A percentile compares a stretch with the other conserved stretches of the same genome.
Evolutionary conservation across 164 flowering plant genomes (phyloP).

Genomic region (Nymphaea colorata): DNA sequence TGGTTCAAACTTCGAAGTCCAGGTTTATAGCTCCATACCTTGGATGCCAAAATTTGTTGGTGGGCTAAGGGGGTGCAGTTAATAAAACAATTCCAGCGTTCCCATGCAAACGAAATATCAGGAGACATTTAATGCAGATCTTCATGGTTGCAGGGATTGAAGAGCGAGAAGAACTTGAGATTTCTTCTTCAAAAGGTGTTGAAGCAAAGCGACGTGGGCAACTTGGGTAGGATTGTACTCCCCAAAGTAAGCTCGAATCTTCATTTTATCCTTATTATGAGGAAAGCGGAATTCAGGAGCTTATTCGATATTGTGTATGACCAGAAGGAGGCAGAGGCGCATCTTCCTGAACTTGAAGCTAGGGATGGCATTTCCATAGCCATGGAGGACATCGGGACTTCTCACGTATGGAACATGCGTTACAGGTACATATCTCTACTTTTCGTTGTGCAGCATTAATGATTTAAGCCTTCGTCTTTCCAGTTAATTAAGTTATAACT

Average conservation of each 20-base stretch:
- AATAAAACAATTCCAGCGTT: too few species aligned
- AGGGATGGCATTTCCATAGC: conserved; percentile 45
- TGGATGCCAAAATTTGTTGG: too few species aligned
- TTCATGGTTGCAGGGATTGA: conserved; percentile 34
- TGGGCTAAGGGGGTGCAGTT: too few species aligned
- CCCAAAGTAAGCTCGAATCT: conserved; percentile 37
- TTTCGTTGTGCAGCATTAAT: neutral
- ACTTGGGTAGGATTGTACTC: conserved; percentile 68
- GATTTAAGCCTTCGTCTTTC: too few species aligned
- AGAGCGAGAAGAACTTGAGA: conserved; percentile 58
- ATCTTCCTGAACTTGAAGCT: conserved; percentile 64
- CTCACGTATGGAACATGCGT: conserved; percentile 52
- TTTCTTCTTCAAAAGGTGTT: conserved; percentile 71
- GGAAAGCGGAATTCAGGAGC: neutral
- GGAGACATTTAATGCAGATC: neutral
- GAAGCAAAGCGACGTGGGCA: conserved; percentile 89
- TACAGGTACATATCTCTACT: conserved; percentile 30
- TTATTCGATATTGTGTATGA: neutral
- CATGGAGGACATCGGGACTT: conserved; percentile 2
- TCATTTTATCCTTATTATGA: neutral
- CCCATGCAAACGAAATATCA: too few species aligned
- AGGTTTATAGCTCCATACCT: too few species aligned
- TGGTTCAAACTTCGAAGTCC: too few species aligned
- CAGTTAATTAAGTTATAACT: too few species aligned
- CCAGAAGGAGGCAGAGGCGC: conserved; percentile 74